These are phyloP conservation scores for Starmerella khaoyaiensis DNA, from an alignment of 805 yeast genomes.

Conservation along the genomic window DNA sequence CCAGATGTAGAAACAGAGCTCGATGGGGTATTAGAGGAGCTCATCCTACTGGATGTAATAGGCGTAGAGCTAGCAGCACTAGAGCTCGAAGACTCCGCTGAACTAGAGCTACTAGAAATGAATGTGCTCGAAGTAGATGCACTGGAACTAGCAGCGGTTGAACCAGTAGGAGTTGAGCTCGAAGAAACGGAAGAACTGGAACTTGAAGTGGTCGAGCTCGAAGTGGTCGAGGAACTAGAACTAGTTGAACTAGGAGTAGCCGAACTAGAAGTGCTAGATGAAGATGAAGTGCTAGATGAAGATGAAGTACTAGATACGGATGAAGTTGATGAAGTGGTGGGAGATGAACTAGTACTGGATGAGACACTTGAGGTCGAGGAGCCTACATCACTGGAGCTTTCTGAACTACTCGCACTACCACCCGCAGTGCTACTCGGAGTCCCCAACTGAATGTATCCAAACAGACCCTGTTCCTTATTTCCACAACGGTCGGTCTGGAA, in stretches of 20 bases:
- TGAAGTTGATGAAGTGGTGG: slow-evolving; percentile 13
- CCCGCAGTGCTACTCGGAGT: slow-evolving; percentile 27
- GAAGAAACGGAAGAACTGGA: slow-evolving; percentile 1
- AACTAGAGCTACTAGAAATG: not conserved
- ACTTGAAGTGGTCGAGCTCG: slow-evolving; percentile 1
- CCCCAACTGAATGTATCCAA: slow-evolving; percentile 39
- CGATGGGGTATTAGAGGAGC: slow-evolving; percentile 17
- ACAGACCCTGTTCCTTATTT: slow-evolving; percentile 33
- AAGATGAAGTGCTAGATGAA: slow-evolving; percentile 1
- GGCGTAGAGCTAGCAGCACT: not conserved
- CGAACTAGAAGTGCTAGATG: slow-evolving; percentile 1
- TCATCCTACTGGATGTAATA: not conserved
- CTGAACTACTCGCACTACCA: slow-evolving; percentile 12
- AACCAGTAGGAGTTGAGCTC: slow-evolving; percentile 1
- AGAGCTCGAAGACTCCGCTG: slow-evolving; percentile 3
- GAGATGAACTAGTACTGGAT: slow-evolving; percentile 3
- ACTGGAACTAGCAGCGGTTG: slow-evolving; percentile 5
- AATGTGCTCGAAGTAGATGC: not conserved
- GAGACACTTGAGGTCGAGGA: slow-evolving; percentile 16
- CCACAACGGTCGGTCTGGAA: slow-evolving; percentile 36
- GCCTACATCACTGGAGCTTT: slow-evolving; percentile 13
- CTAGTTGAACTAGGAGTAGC: not conserved
- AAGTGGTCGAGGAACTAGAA: slow-evolving; percentile 1
- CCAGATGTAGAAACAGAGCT: not conserved
- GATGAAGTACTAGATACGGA: slow-evolving; percentile 10